phyloP scores from a whole-genome alignment of 495 filamentous ascomycete genomes.

The Melanomma pulvis-pyrius region DNA sequence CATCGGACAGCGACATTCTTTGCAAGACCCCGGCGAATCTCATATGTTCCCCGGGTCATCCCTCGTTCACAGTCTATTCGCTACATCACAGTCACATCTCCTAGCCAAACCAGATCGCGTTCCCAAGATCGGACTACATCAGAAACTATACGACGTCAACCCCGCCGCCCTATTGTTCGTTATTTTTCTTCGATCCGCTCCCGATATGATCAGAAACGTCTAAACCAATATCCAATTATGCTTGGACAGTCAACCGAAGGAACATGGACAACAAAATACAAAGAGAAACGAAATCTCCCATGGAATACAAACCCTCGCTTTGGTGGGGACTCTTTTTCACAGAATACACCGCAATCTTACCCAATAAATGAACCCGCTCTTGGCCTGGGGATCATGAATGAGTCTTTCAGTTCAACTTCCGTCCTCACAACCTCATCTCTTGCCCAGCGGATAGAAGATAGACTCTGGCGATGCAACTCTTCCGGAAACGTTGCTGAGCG shows the following conservation, averaged over 20 bases:
- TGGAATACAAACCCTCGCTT: not conserved
- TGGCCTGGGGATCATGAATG: not conserved
- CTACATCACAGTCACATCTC: not conserved
- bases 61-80: not conserved
- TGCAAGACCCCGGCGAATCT: not conserved
- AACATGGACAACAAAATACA: not conserved
- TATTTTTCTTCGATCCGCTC: not conserved
- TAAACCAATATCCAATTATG: not conserved
- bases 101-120: not conserved
- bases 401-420: not conserved
- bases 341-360: not conserved
- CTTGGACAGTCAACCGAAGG: not conserved
- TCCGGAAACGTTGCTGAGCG: constrained; percentile 6
- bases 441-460: constrained; percentile 11
- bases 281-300: not conserved
- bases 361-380: not conserved
- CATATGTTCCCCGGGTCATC: not conserved
- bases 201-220: not conserved
- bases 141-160: not conserved
- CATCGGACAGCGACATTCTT: not conserved
- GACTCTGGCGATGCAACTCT: constrained; percentile 2
- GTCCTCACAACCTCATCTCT: not conserved
- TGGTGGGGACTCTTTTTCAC: not conserved
- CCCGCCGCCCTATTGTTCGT: not conserved
- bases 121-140: not conserved